Evolutionary conservation across 2,329 filamentous ascomycete genomes (phyloP), one percentile per base, ranked within the genome.

Genomic region (Chrysoporthe cubensis): DNA sequence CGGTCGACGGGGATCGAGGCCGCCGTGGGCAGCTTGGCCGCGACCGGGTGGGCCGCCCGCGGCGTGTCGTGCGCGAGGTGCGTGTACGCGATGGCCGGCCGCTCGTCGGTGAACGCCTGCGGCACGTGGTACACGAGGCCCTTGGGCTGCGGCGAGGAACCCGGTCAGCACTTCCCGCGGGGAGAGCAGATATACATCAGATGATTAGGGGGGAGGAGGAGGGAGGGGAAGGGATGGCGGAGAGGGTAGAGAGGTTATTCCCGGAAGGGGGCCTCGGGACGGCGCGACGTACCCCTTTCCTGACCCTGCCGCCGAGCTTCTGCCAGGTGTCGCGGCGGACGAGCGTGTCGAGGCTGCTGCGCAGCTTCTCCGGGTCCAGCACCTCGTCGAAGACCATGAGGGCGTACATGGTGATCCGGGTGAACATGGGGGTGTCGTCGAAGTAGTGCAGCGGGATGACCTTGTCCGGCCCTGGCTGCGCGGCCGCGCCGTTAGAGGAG

Each of bases 21-120:
- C 14, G 64, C 50, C 32, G 66, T 69, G 16, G 79, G 78, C 11
- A 81, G 70, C 18, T 70, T 68, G 4, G 73, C 73, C 9, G 75
- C 78, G 2, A 79, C 32, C 0, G 77, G 74, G 69, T 83, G 79
- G 18, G 80, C 74, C 3, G 69, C 59, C 2, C 79, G 73, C 2
- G 62, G 59, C 16, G 75, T 72, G 32, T 77, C 71, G 63, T 78
- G 73, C 13, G 71, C 62, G 1, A 71, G 72, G 46, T 79, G 78
- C 4, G 78, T 75, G 70, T 75, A 82, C 7, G 71, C 71, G 13
- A 82, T 72, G 0, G 76, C 74, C 1, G 78, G 79, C 4, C 80
- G 75, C 1, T 76, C 70, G 9, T 72, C 65, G 9, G 73, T 76
- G 68, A 78, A 83, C 14, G 69, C 69, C 18, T 37, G 71, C 8